Evolutionary conservation across 441 rosid genomes (phyloP).

Genomic region (Lepidium campestre): DNA sequence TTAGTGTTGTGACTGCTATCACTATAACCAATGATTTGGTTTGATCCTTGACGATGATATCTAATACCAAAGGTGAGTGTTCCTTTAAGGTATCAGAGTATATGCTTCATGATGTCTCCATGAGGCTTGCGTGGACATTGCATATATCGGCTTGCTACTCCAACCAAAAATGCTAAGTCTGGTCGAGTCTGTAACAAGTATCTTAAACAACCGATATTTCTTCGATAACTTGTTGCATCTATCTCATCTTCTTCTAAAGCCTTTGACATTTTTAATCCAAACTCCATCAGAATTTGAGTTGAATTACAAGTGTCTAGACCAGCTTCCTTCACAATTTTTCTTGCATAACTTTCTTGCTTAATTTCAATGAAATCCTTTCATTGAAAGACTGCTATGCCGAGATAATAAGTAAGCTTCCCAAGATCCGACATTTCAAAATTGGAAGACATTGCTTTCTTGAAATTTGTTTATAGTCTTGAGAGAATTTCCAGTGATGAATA

Average conservation of each 20-base stretch:
- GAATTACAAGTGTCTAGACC: not conserved
- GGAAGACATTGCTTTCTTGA: not conserved
- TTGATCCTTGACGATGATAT: not conserved
- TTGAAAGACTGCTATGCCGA: too few relatives aligned
- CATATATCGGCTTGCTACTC: not conserved
- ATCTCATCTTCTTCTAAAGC: too few relatives aligned
- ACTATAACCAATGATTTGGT: not conserved
- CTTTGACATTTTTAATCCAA: too few relatives aligned
- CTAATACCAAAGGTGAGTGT: not conserved
- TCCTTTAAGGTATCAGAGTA: not conserved
- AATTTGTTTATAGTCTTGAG: too few relatives aligned
- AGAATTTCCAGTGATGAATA: too few relatives aligned
- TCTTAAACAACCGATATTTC: not conserved
- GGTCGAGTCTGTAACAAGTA: not conserved
- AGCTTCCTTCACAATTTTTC: not conserved
- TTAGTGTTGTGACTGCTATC: not conserved
- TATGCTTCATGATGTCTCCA: not conserved
- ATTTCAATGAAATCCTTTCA: too few relatives aligned
- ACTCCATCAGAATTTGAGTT: too few relatives aligned
- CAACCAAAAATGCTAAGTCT: not conserved
- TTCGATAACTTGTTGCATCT: too few relatives aligned
- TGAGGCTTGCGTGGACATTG: not conserved
- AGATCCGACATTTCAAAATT: too few relatives aligned
- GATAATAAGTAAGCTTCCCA: too few relatives aligned
- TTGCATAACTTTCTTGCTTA: too few relatives aligned